Evolutionary conservation across 2,329 filamentous ascomycete genomes (phyloP).

Genomic region (Colletotrichum sp.): DNA sequence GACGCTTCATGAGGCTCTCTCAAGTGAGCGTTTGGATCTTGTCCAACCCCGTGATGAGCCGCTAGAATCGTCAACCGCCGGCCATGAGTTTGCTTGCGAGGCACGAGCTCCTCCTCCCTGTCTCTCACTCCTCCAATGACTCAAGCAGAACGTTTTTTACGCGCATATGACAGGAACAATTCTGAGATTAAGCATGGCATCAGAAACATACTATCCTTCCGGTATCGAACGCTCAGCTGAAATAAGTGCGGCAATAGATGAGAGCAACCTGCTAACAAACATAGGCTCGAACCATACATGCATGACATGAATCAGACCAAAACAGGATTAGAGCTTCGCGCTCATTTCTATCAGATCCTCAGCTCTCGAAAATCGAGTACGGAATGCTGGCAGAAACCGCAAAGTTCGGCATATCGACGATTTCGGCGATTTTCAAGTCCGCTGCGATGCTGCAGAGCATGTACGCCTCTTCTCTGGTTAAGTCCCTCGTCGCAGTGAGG

Average conservation of each 20-base stretch:
- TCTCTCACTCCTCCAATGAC: background rate
- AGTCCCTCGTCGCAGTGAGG: slow-evolving; percentile 49
- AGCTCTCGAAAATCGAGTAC: slow-evolving; percentile 46
- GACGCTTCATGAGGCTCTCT: fast-evolving
- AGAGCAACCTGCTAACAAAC: too few relatives aligned
- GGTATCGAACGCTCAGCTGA: background rate
- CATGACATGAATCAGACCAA: too few relatives aligned
- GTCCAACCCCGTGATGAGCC: background rate
- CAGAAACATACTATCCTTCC: fast-evolving
- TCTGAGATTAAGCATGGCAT: background rate
- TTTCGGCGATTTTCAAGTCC: slow-evolving; percentile 55
- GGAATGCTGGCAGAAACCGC: slow-evolving; percentile 55
- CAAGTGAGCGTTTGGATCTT: fast-evolving
- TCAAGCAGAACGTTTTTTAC: background rate
- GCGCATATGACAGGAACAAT: background rate
- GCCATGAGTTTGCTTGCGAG: background rate
- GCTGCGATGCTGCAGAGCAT: slow-evolving; percentile 57
- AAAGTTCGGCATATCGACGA: slow-evolving; percentile 60
- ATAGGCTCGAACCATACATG: too few relatives aligned
- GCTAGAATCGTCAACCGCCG: background rate
- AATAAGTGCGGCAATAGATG: background rate
- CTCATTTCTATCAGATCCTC: background rate
- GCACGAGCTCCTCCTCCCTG: background rate
- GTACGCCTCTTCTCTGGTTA: slow-evolving; percentile 53
- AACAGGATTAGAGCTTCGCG: too few relatives aligned